Percentiles rank a stretch among this genome's conserved stretches.
These are phyloP conservation scores for Ustilago shanxiensis DNA, from an alignment of 1,284 basidiomycete species.

Conservation along the genomic window DNA sequence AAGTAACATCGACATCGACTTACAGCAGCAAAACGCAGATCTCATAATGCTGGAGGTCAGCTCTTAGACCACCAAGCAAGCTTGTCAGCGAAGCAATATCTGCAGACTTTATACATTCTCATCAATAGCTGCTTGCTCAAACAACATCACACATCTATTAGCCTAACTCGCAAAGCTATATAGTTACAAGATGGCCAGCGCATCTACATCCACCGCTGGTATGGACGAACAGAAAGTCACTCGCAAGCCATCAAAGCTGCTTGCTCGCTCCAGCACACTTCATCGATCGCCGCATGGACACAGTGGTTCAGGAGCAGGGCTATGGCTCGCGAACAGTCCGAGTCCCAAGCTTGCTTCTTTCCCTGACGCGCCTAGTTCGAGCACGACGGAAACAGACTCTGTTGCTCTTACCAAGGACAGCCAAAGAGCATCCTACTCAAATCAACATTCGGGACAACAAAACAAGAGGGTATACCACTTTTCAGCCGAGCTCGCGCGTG, in stretches of 20 bases:
- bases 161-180: neutral
- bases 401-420: neutral
- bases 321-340: conserved; percentile 50
- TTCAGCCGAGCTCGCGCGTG: conserved; percentile 37
- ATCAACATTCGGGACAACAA: neutral
- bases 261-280: conserved; percentile 36
- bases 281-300: conserved; percentile 48
- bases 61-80: conserved; percentile 8
- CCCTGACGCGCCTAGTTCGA: neutral
- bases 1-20: neutral
- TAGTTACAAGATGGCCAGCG: conserved; percentile 22
- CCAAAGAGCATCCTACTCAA: conserved; percentile 1
- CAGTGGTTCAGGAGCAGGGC: conserved; percentile 48
- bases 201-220: conserved; percentile 21
- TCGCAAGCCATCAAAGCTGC: conserved; percentile 38
- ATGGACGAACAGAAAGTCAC: conserved; percentile 16
- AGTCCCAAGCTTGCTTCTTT: conserved; percentile 22
- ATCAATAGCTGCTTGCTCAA: neutral
- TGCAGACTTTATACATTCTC: neutral
- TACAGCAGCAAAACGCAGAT: neutral
- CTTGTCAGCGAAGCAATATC: conserved; percentile 4
- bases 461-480: conserved; percentile 41
- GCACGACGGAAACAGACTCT: neutral
- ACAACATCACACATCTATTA: no score
- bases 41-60: conserved; percentile 7